Base-by-base conservation (phyloP, 2,329 filamentous ascomycete species). In the Clarireedia paspali region DNA sequence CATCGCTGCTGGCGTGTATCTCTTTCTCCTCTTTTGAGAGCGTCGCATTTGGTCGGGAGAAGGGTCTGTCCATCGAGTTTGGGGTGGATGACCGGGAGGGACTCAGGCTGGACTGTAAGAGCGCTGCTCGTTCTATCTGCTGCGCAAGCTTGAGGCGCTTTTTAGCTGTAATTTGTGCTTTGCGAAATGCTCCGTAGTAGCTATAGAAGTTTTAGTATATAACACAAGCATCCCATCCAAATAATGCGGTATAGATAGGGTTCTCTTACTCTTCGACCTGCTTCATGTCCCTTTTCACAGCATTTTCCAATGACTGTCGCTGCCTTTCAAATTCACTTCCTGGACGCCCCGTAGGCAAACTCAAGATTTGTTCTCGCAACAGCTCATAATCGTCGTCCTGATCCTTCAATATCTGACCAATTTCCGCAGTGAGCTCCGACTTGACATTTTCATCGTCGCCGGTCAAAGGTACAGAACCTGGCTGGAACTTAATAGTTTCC, bases 341-440 rank as follows among this genome's bases (percentile, higher is more conserved):
- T 47, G 75, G 72, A 56, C 69, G 70, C 2, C 75, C 75, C 3
- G 76, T 70, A 38, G 80, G 76, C 26, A 91, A 72, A 64, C 42
- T 40, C 4, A 87, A 81, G 27, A 89, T 78, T 66, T 96, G 91
- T 68, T 94, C 89, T 48, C 77, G 77, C 36, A 96, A 68, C 17
- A 94, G 72, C 70, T 95, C 91, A 61, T 94, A 80, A 57, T 95
- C 89, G 60, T 95, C 89, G 64, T 95, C 85, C 50, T 88, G 82
- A 56, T 88, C 85, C 63, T 89, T 86, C 59, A 96, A 72, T 17
- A 81, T 80, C 66, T 89, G 84, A 62, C 87, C 84, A 60, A 96
- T 95, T 70, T 96, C 91, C 23, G 82, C 77, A 61, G 83, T 82
- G 36, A 96, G 80, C 72, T 96, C 91, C 20, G 85, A 70, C 55